Evolutionary conservation across 2,329 filamentous ascomycete species (phyloP), one percentile per base, ranked within the genome.

Genomic region (Aureobasidium namibiae): DNA sequence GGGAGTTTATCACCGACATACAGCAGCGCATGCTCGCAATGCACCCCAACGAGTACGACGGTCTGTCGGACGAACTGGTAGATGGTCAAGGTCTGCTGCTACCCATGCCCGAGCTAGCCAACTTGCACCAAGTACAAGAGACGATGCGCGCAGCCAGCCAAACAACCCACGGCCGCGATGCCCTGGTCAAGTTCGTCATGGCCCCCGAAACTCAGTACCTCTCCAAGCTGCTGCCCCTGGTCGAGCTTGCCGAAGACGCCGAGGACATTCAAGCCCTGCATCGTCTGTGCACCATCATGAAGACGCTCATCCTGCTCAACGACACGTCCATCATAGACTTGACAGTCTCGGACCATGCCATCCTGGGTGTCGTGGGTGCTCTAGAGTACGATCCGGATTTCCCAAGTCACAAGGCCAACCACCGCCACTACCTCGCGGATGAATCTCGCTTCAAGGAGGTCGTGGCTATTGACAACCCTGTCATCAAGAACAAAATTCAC

Each of bases 321-420:
- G 94, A 99, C 71, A 95, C 88, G 31, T 82, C 86, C 61, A 62
- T 99, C 63, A 96, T 99, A 68, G 94, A 99, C 73, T 87, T 90
- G 66, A 88, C 92, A 14, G 92, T 99, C 26, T 90, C 89, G 14
- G 92, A 97, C 74, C 85, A 91, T 60, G 87, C 92, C 65, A 86
- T 97, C 45, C 76, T 95, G 65, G 94, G 92, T 18, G 92, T 97
- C 26, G 92, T 99, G 38, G 94, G 94, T 61, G 94, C 94, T 24
- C 78, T 99, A 63, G 94, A 99, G 78, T 99, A 97, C 75, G 94
- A 99, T 68, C 92, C 94, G 0, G 94, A 99, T 73, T 99, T 97
- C 67, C 94, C 94, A 7, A 91, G 88, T 61, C 94, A 97, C 79
- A 97, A 96, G 72, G 92, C 94, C 24, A 97, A 97, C 69, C 94